Evolutionary conservation across 1,284 basidiomycete genomes (phyloP).

Genomic region (Microbotryum scabiosae): DNA sequence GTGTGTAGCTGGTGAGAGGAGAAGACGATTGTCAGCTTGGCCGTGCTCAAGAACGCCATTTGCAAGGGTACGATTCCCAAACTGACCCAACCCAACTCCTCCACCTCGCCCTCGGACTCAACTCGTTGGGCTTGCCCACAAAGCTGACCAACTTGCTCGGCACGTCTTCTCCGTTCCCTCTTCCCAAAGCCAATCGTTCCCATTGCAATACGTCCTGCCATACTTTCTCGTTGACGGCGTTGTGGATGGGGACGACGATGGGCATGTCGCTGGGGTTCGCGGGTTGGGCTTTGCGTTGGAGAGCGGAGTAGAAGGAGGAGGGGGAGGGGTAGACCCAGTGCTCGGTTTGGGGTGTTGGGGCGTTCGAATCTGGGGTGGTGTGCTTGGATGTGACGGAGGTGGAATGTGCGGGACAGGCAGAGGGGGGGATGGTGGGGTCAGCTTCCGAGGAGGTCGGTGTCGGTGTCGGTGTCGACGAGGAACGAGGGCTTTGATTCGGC

Average conservation of each 20-base stretch:
- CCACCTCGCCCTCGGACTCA: constrained; percentile 70
- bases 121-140: constrained; percentile 64
- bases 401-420: constrained; percentile 15
- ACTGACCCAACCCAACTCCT: constrained; percentile 79
- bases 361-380: constrained; percentile 5
- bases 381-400: constrained; percentile 9
- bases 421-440: constrained; percentile 12
- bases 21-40: neutral
- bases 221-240: constrained; percentile 95
- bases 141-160: constrained; percentile 68
- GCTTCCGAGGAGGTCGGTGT: constrained; percentile 1
- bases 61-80: neutral
- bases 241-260: constrained; percentile 95
- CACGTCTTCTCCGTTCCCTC: constrained; percentile 55
- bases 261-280: constrained; percentile 72
- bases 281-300: constrained; percentile 85
- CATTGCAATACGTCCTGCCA: constrained; percentile 86
- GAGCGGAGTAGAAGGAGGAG: constrained; percentile 90
- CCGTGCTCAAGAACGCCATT: neutral
- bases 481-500: neutral
- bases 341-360: constrained; percentile 42
- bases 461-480: constrained; percentile 1
- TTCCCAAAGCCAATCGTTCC: constrained; percentile 54
- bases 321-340: constrained; percentile 99
- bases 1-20: constrained; percentile 57